phyloP scores from a whole-genome alignment of 2,329 filamentous ascomycete species.

The Trichophyton benhamiae region DNA sequence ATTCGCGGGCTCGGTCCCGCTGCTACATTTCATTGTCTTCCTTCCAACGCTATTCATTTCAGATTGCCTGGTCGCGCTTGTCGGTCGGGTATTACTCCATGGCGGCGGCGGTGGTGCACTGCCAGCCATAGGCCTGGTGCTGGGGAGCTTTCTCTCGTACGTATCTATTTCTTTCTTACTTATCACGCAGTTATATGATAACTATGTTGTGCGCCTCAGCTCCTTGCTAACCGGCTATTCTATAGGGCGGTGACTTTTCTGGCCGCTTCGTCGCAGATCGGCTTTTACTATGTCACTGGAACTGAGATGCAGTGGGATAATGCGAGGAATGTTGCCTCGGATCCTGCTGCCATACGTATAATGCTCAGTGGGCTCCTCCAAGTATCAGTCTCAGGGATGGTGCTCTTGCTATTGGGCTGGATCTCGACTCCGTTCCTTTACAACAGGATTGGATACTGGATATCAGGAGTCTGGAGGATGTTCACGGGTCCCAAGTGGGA shows the following conservation, averaged over 20 bases:
- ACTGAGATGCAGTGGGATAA: constrained; percentile 24
- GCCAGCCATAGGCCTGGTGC: constrained; percentile 12
- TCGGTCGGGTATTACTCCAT: constrained; percentile 17
- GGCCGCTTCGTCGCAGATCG: constrained; percentile 20
- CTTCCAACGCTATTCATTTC: constrained; percentile 23
- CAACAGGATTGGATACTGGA: constrained; percentile 15
- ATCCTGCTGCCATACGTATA: constrained; percentile 21
- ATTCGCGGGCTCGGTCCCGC: constrained; percentile 17
- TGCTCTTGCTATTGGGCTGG: constrained; percentile 17
- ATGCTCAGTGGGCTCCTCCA: constrained; percentile 22
- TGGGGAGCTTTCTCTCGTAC: constrained; percentile 18
- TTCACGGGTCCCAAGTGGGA: constrained; percentile 12
- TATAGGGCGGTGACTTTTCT: constrained; percentile 16
- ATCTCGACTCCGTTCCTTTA: constrained; percentile 15
- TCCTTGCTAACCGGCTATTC: neutral
- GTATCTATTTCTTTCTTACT: constrained; percentile 4
- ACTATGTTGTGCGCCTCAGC: neutral
- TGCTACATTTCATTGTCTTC: constrained; percentile 17
- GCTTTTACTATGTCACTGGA: constrained; percentile 24
- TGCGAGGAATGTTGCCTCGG: constrained; percentile 19
- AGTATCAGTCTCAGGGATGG: constrained; percentile 15
- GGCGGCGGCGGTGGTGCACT: constrained; percentile 8
- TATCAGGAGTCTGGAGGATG: constrained; percentile 16
- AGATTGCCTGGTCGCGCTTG: constrained; percentile 17
- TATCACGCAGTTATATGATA: neutral